Base-by-base conservation (phyloP, 179 eudicot species). In the Vitellaria paradoxa region DNA sequence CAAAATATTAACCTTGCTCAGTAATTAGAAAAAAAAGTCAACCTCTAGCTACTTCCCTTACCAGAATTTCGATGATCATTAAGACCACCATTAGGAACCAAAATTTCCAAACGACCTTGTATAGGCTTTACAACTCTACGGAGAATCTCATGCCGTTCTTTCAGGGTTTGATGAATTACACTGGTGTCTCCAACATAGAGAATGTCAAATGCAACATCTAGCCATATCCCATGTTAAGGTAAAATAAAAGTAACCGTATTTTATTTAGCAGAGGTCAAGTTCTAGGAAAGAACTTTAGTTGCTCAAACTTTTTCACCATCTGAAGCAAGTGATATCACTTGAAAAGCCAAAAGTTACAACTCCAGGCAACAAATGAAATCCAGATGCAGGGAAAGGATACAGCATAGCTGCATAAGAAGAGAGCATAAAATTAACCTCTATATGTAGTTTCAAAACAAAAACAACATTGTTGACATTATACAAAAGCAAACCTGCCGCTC, bases 101-200 rank as follows among this genome's bases (percentile, higher is more conserved):
- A 83, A 42, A 91, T 86, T 82, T 93, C 96, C 75, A 95, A 87
- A 57, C 87, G 87, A 70, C 97, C 95, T 81, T 91, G 85, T 20
- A 89, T 79, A 9, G 99, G 92, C 76, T 84, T 90, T 81, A 95
- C 92, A 84, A 90, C 89, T 86, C 91, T 87, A 82, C 74, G 83
- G 18, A 95, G 89, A 77, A 90, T 88, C 76, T 90, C 89, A 9
- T 95, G 98, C 30, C 99, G 75, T 84, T 95, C 99, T 83, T 87
- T 91, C 90, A 95, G 81, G 72, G 81, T 89, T 80, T 87, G 98
- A 83, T 95, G 99, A 81, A 95, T 95, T 73, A 95, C 99, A 86
- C 97, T 93, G 46, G 98, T 89, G 81, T 95, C 99, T 68, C 97
- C 98, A 72, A 83, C 97, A 87, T 93, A 95, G 17, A 95, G 91